Evolutionary conservation across 305 asterid genomes (phyloP), one percentile per base, ranked within the genome.

Genomic region (Vinca major): DNA sequence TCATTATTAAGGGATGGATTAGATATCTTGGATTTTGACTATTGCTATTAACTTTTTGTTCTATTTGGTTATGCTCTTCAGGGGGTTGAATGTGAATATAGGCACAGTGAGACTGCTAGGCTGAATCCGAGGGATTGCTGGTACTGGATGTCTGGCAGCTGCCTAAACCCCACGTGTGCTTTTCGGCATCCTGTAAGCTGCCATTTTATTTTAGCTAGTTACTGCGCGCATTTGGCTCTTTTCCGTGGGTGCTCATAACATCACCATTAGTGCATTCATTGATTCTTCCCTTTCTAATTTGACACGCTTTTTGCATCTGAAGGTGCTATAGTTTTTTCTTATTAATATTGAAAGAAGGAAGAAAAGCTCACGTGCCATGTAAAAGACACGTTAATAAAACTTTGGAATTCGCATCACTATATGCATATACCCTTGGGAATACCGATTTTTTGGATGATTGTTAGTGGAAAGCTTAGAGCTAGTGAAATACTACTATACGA

Each of bases 161-260:
- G 85, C 71, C 70, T 78, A 8, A 78, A 81, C 43, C 83, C 79
- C 8, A 37, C 73, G 21, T 81, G 85, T 61, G 77, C 74, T 64
- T 81, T 81, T 63, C 79, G 81, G 19, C 85, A 81, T 76, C 83
- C 83, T n/a, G 85, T 81, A 78, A 78, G 83, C 54, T 60, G 20
- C 57, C 52, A n/a, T 33, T 51, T 9, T 21, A 2, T 14, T 68
- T 67, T 12, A 20, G 47, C 58, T 65, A 47, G 44, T 71, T 44
- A 36, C 13, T 11, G 4, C n/a, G 14, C n/a, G 7, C 39, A 21
- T 26, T 26, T 26, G 33, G 33, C 33, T 26, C 33, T 0, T 26
- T 26, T 26, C 1, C 33, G 0, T 1, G 1, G 33, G 33, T 26
- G 1, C 33, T 26, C 33, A 26, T 26, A 0, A 26, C 33, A 26